Evolutionary conservation across 2,329 filamentous ascomycete species (phyloP).

Genomic region (Mycosphaerella sp.): DNA sequence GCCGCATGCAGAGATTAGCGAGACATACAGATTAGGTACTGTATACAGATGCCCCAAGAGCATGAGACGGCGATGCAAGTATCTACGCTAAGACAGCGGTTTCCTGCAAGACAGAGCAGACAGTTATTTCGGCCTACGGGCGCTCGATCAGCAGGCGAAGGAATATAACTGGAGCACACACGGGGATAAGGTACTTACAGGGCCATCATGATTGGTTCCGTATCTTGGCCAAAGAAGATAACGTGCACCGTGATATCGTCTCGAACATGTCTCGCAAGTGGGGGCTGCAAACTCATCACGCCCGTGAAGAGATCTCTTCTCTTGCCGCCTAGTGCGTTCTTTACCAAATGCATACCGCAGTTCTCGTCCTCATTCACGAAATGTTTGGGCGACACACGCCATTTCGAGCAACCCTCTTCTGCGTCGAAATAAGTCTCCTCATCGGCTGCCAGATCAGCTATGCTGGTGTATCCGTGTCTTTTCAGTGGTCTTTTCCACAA

Average conservation of each 20-base stretch:
- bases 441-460: slow-evolving; percentile 22
- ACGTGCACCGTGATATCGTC: slow-evolving; percentile 52
- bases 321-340: slow-evolving; percentile 50
- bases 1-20: too few species aligned
- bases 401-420: slow-evolving; percentile 37
- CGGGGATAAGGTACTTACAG: not conserved
- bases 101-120: too few species aligned
- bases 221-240: slow-evolving; percentile 45
- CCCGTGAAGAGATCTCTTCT: slow-evolving; percentile 38
- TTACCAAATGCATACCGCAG: slow-evolving; percentile 47
- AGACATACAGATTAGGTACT: too few species aligned
- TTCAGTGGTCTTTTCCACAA: slow-evolving; percentile 2
- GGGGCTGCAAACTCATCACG: slow-evolving; percentile 34
- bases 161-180: too few species aligned
- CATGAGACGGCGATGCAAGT: too few species aligned
- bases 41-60: too few species aligned
- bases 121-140: too few species aligned
- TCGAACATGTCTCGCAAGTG: slow-evolving; percentile 37
- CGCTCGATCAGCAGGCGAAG: too few species aligned
- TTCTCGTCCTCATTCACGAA: slow-evolving; percentile 49
- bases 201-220: slow-evolving; percentile 3
- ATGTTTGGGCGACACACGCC: slow-evolving; percentile 39
- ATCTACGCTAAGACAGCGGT: too few species aligned
- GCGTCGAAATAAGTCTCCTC: slow-evolving; percentile 34
- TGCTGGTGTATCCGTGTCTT: slow-evolving; percentile 11